Percentiles rank a stretch among this genome's conserved stretches.
These are phyloP conservation scores for Tympanopsis confertula DNA, from an alignment of 2,329 filamentous ascomycete species.

Conservation along the genomic window DNA sequence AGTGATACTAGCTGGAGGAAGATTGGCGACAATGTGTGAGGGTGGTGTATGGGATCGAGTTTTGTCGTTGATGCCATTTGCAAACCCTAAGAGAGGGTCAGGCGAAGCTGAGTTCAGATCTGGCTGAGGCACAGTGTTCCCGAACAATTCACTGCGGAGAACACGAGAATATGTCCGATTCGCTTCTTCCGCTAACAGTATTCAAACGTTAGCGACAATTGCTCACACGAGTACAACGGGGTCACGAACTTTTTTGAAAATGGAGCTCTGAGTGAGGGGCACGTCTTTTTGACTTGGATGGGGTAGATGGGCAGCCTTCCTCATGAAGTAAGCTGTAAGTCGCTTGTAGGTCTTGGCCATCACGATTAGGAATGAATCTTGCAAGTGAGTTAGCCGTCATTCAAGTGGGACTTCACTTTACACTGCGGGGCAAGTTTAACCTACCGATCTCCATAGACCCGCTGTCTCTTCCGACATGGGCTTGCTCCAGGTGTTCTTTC, in stretches of 20 bases:
- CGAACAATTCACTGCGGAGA: not conserved
- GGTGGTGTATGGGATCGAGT: slow-evolving; percentile 52
- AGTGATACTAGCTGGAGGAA: slow-evolving; percentile 10
- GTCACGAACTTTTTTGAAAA: not conserved
- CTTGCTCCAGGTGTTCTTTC: slow-evolving; percentile 8
- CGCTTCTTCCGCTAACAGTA: slow-evolving; percentile 1
- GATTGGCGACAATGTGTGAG: slow-evolving; percentile 8
- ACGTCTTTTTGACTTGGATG: not conserved
- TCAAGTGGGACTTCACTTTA: slow-evolving; percentile 2
- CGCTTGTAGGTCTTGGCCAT: not conserved
- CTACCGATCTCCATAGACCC: slow-evolving; percentile 19
- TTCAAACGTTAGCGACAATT: too few species aligned
- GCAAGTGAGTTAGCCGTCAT: slow-evolving; percentile 1
- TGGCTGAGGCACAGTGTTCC: not conserved
- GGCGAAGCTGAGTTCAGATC: slow-evolving; percentile 2
- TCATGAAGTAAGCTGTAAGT: slow-evolving; percentile 1
- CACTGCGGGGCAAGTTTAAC: slow-evolving; percentile 8
- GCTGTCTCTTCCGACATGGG: slow-evolving; percentile 10
- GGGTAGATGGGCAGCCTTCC: not conserved
- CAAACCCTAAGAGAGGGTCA: slow-evolving; percentile 8
- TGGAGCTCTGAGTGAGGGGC: slow-evolving; percentile 1
- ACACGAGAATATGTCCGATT: not conserved
- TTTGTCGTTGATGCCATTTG: slow-evolving; percentile 42
- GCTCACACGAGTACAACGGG: not conserved
- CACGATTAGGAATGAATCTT: slow-evolving; percentile 1